These are phyloP conservation scores for Yamadazyma phyllophila DNA, from an alignment of 805 yeast genomes.

Conservation along the genomic window DNA sequence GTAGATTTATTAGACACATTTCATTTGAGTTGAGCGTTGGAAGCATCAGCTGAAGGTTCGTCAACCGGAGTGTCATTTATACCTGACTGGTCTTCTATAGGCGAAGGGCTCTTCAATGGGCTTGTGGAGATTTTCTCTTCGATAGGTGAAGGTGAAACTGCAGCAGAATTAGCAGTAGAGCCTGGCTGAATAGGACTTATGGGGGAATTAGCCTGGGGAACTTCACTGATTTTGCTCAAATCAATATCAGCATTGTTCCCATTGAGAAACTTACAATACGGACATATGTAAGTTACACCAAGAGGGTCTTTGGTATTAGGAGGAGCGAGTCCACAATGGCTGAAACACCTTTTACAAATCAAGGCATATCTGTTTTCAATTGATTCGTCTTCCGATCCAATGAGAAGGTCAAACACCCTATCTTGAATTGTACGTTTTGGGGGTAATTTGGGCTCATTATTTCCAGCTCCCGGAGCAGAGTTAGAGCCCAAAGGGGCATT, in stretches of 20 bases:
- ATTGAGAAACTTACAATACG: slow-evolving; percentile 54
- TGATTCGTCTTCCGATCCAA: slow-evolving; percentile 62
- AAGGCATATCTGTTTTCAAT: slow-evolving; percentile 64
- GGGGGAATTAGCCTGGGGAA: background rate
- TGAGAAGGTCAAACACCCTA: slow-evolving; percentile 34
- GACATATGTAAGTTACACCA: slow-evolving; percentile 58
- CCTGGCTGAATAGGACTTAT: background rate
- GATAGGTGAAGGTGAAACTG: background rate
- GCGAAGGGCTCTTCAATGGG: background rate
- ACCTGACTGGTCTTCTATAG: background rate
- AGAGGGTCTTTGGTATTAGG: slow-evolving; percentile 54
- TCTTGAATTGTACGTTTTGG: slow-evolving; percentile 30
- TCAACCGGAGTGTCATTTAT: background rate
- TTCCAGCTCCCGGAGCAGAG: background rate
- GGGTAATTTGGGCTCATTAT: background rate
- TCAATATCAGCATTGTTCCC: slow-evolving; percentile 17
- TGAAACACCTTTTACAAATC: slow-evolving; percentile 62
- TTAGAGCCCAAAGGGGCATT: background rate
- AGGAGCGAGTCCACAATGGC: slow-evolving; percentile 81
- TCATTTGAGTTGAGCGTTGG: background rate
- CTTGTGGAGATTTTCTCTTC: too few relatives aligned
- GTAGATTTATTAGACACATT: background rate
- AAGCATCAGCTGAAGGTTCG: background rate
- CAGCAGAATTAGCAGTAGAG: background rate
- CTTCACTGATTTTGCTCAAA: background rate